Percentiles rank a stretch among this genome's conserved stretches.
Evolutionary conservation across 2,329 filamentous ascomycete genomes (phyloP).

Genomic region (Fusarium nematophilum): DNA sequence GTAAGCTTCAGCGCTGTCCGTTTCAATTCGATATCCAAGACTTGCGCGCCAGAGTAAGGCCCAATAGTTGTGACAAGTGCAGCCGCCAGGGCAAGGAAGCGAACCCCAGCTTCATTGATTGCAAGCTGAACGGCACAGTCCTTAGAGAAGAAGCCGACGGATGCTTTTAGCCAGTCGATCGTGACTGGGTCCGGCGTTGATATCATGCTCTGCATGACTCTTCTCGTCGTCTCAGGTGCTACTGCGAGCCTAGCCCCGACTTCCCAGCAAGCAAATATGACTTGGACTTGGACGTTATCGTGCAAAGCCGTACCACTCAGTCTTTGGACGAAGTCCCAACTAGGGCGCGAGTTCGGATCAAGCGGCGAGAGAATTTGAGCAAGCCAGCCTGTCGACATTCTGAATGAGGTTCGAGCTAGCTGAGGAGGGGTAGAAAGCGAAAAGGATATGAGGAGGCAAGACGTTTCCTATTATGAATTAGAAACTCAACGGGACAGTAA

Average conservation of each 20-base stretch:
- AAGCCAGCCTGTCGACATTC: too few species aligned
- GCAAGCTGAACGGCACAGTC: constrained; percentile 2
- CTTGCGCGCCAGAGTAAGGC: not conserved
- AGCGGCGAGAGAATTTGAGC: too few species aligned
- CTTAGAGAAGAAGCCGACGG: not conserved
- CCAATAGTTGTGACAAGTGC: not conserved
- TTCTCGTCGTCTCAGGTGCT: not conserved
- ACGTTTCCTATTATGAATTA: too few species aligned
- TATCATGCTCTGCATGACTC: not conserved
- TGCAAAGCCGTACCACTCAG: too few species aligned
- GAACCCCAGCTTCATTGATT: not conserved
- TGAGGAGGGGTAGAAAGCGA: too few species aligned
- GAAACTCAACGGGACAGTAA: too few species aligned
- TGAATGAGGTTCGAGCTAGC: too few species aligned
- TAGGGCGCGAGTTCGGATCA: too few species aligned
- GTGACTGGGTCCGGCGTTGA: not conserved
- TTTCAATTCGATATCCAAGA: not conserved
- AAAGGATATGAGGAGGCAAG: too few species aligned
- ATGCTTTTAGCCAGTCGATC: not conserved
- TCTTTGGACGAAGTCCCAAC: too few species aligned
- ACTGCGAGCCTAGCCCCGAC: not conserved
- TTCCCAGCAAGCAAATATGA: not conserved
- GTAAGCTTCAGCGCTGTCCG: not conserved
- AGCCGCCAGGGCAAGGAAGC: constrained; percentile 2
- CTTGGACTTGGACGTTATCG: constrained; percentile 1